Base-by-base conservation (phyloP, 371 early-diverging fungal genomes). In the Smittium culicis region DNA sequence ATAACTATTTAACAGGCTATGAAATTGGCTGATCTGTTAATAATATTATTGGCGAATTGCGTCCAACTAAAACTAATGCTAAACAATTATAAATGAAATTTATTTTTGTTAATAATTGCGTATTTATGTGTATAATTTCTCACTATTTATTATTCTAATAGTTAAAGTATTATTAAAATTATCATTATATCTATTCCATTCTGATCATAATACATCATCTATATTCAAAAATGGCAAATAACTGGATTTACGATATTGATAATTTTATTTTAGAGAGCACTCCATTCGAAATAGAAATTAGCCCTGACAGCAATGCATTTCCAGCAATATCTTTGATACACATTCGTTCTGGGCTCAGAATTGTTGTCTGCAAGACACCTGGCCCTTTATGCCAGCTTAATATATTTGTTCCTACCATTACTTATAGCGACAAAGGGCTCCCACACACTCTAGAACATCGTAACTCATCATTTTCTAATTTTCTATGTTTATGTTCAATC, bases 401-500 rank as follows among this genome's bases (percentile, higher is more conserved):
- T 34, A 83, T 89, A 66, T 78, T 89, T 30, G 84, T 90, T 32
- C 89, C 91, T 0, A 91, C 90, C 0, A 70, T 81, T 1, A 66
- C 79, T 16, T 57, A 72, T 31, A 80, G 82, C 74, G 75, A 87
- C 67, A 76, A 77, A 56, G 91, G 91, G 3, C 78, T 86, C 24
- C 85, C 90, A 2, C 91, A 91, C 69, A 90, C 90, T 0, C 79
- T 91, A 24, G 90, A 90, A 69, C 85, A 87, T 66, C 79, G 45
- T 45, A 45, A 11, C 20, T 45, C 45, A n/a, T n/a, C n/a, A n/a
- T n/a, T 45, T 89, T 67, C 20, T 45, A 45, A 5, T 45, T 45
- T 45, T 45, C 20, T 11, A 11, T 11, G 5, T 45, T 45, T 45
- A 5, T 11, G 5, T 45, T 45, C 45, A 45, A 45, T 5, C 20